phyloP scores from a whole-genome alignment of 805 yeast species.

The Metschnikowia dekortorum region DNA sequence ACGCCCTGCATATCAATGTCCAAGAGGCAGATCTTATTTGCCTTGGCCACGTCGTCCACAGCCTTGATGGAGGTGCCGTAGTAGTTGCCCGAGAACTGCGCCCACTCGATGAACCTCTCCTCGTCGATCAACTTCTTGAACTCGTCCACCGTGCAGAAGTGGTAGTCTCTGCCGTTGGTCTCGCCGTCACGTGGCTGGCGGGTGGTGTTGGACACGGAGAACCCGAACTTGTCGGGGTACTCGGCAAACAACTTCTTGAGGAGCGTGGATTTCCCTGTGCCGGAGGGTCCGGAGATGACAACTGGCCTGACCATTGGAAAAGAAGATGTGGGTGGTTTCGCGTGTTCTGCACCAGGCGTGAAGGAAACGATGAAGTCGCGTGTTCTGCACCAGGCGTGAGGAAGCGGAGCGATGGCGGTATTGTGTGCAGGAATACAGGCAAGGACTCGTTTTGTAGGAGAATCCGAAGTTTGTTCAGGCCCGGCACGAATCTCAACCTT shows the following conservation, averaged over 20 bases:
- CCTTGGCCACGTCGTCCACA: constrained; percentile 63
- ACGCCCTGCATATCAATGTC: constrained; percentile 99
- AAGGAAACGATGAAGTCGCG: no score
- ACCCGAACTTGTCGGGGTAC: constrained; percentile 86
- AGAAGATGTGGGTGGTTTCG: not conserved
- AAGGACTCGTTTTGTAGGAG: no score
- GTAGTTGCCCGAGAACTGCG: constrained; percentile 95
- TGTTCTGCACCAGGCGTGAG: no score
- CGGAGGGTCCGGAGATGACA: constrained; percentile 96
- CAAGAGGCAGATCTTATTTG: constrained; percentile 77
- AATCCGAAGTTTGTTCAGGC: no score
- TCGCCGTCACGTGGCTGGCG: constrained; percentile 92
- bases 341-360: not conserved
- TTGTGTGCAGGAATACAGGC: no score
- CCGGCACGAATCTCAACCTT: no score
- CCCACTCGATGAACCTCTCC: constrained; percentile 90
- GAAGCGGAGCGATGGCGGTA: no score
- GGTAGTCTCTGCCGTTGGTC: constrained; percentile 81
- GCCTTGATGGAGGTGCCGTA: constrained; percentile 91
- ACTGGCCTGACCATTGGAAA: constrained; percentile 60
- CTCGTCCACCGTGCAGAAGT: constrained; percentile 74
- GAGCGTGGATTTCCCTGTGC: constrained; percentile 92
- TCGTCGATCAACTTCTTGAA: constrained; percentile 74
- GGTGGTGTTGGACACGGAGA: constrained; percentile 91
- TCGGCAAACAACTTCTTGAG: constrained; percentile 86